These are phyloP conservation scores for Eremothecium coryli DNA, from an alignment of 1,139 yeast genomes.

Conservation along the genomic window DNA sequence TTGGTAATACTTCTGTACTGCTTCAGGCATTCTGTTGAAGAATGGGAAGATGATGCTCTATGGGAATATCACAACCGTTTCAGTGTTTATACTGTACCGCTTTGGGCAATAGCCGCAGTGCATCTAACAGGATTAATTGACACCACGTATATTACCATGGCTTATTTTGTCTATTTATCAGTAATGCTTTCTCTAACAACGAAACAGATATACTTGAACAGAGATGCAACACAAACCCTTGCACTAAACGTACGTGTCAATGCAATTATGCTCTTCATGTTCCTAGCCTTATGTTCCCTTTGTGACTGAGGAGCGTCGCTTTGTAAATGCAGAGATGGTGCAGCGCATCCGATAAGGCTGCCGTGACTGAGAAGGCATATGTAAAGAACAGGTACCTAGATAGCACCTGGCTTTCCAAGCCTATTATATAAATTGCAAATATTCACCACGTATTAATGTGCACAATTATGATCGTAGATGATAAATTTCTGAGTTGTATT, in stretches of 20 bases:
- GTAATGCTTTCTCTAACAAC: slow-evolving; percentile 3
- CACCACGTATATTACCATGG: background rate
- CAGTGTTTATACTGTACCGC: background rate
- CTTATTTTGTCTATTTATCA: slow-evolving; percentile 2
- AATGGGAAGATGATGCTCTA: slow-evolving; percentile 2
- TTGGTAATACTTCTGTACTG: background rate
- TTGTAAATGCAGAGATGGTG: no score
- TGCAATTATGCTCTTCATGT: slow-evolving; percentile 2
- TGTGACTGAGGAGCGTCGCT: no score
- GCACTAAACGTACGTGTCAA: background rate
- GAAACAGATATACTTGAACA: slow-evolving; percentile 2
- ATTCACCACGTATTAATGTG: no score
- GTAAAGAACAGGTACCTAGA: no score
- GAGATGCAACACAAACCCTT: background rate
- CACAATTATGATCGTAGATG: slow-evolving; percentile 4
- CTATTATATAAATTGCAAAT: no score
- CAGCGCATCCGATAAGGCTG: no score
- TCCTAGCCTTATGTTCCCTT: slow-evolving; percentile 1
- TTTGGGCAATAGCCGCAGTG: slow-evolving; percentile 3
- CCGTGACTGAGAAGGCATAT: no score
- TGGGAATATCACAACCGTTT: slow-evolving; percentile 3
- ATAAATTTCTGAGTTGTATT: slow-evolving; percentile 6
- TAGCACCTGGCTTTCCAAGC: no score
- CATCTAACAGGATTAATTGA: background rate
- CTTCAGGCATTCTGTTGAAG: background rate